Conservation (phyloP, 176 grass and related monocot genomes). For the Juncus inflexus region DNA sequence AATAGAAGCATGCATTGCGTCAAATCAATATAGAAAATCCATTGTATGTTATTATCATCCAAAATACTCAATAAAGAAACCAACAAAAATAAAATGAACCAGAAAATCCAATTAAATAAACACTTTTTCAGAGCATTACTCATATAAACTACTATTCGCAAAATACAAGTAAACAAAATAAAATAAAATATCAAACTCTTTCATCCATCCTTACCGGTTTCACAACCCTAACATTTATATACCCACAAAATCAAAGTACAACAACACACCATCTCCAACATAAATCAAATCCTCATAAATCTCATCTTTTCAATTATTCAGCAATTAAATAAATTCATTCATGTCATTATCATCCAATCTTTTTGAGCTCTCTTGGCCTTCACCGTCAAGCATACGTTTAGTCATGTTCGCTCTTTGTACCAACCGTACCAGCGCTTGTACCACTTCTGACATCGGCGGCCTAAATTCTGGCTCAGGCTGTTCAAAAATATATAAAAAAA, state of each 20-base stretch:
- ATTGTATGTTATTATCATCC: too few species aligned
- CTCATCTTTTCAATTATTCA: slow-evolving; percentile 15
- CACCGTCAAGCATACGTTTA: slow-evolving; percentile 52
- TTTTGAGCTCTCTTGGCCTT: slow-evolving; percentile 41
- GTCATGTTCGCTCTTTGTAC: slow-evolving; percentile 89
- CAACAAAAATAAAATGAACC: too few species aligned
- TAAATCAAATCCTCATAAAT: slow-evolving; percentile 5
- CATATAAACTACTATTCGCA: too few species aligned
- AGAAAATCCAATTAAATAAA: too few species aligned
- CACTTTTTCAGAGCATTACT: too few species aligned
- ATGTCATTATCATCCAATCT: slow-evolving; percentile 46
- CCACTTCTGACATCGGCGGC: slow-evolving; percentile 87
- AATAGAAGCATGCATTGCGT: too few species aligned
- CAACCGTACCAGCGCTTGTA: slow-evolving; percentile 67
- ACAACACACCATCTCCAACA: slow-evolving; percentile 9
- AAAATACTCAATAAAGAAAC: too few species aligned
- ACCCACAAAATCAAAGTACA: slow-evolving; percentile 18
- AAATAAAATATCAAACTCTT: slow-evolving; percentile 13
- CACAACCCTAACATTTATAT: slow-evolving; percentile 28
- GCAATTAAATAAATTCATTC: slow-evolving; percentile 48
- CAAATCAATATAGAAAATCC: too few species aligned
- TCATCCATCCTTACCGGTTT: slow-evolving; percentile 3
- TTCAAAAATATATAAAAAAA: slow-evolving; percentile 13
- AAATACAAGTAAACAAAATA: not conserved
- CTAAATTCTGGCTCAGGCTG: slow-evolving; percentile 91